These are phyloP conservation scores for Barbarea vulgaris DNA, from an alignment of 345 rosid genomes.

Conservation along the genomic window DNA sequence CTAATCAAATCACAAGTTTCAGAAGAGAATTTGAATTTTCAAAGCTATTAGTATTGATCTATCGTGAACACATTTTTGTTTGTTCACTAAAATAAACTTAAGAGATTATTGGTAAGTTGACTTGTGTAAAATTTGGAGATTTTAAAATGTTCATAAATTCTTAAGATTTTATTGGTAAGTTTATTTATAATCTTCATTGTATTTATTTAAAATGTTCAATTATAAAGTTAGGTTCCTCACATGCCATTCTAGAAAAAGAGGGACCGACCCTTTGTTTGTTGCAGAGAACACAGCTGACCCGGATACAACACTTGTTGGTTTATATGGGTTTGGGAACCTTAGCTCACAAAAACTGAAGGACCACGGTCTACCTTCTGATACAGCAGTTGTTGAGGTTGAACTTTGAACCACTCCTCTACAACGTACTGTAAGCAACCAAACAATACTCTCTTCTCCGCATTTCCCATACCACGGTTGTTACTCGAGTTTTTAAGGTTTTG, in stretches of 20 bases:
- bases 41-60: too few relatives aligned
- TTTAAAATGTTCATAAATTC: too few relatives aligned
- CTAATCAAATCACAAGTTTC: too few relatives aligned
- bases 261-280: conserved; percentile 75
- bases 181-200: too few relatives aligned
- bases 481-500: background rate
- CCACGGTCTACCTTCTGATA: conserved; percentile 76
- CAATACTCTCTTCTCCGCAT: background rate
- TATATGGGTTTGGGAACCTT: conserved; percentile 96
- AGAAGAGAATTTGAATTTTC: too few relatives aligned
- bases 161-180: too few relatives aligned
- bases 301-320: conserved; percentile 88
- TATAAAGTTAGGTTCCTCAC: conserved; percentile 94
- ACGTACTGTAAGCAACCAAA: conserved; percentile 61
- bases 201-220: too few relatives aligned
- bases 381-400: conserved; percentile 92
- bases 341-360: conserved; percentile 77
- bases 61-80: too few relatives aligned
- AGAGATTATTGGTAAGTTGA: too few relatives aligned
- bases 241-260: conserved; percentile 91
- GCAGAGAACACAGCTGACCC: conserved; percentile 92
- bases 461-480: background rate
- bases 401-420: conserved; percentile 82
- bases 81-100: too few relatives aligned
- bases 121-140: too few relatives aligned